Base-by-base conservation (phyloP, 2,329 filamentous ascomycete species). In the Coniella lustricola region DNA sequence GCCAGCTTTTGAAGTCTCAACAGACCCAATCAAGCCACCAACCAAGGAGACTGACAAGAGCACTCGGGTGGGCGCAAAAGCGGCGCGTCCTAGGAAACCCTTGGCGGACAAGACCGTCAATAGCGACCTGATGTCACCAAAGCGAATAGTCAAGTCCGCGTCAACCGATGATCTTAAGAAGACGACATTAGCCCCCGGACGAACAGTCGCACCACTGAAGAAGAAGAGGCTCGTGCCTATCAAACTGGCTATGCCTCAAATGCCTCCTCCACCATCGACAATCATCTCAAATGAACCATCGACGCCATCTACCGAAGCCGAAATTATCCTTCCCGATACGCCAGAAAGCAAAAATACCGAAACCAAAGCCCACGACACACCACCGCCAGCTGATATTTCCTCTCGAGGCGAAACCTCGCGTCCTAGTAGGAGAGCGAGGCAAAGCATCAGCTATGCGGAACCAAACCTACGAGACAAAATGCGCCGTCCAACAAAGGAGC, bases 401-500 rank as follows among this genome's bases (percentile, higher is more conserved):
- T 68, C 66, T 7, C 72, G 65, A 32, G 74, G 76, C 43, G 77
- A 84, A 56, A 76, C 76, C 22, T 73, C 77, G 22, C 76, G 87
- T 38, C 77, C 79, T 18, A 84, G 82, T 56, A 74, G 87, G 55
- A 77, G 87, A 55, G 79, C 80, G 41, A 75, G 84, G 57, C 69
- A 79, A 10, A 74, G 81, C 43, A 77, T 93, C 53, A 91, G 85
- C 68, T 93, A 93, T 63, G 85, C 86, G 10, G 86, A 91, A 63
- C 87, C 87, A 1, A 91, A 86, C 59, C 71, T 93, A 36, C 77
- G 85, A 53, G 85, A 84, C 60, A 93, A 93, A 68, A 90, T 93
- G 87, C 78, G 87, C 50, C 77, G 87, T 51, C 86, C 87, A 18
- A 86, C 84, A 1, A 87, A 87, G 60, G 81, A 87, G 55, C 66